A percentile compares a stretch with the other conserved stretches of the same genome.
phyloP scores from a whole-genome alignment of 805 yeast species.

The Metschnikowia drakensbergensis region DNA sequence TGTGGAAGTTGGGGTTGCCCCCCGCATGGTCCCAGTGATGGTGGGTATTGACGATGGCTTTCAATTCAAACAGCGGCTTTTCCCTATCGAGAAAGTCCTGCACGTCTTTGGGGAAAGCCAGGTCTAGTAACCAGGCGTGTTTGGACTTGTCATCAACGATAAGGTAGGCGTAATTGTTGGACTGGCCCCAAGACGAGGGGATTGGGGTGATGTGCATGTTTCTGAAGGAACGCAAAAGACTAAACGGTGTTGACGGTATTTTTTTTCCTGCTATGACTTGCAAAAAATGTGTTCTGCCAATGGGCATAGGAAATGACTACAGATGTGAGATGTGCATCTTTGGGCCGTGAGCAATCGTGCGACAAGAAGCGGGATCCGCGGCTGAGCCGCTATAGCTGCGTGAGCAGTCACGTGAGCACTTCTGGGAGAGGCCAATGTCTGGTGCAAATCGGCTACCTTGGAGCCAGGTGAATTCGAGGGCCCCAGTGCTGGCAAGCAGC shows the following conservation, averaged over 20 bases:
- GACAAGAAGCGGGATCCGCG: not conserved
- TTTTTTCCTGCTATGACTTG: not conserved
- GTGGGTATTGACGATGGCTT: constrained; percentile 88
- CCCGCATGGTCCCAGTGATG: constrained; percentile 96
- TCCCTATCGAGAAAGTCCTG: constrained; percentile 41
- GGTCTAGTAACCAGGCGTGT: constrained; percentile 83
- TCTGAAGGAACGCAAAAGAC: constrained; percentile 1
- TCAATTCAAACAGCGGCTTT: constrained; percentile 46
- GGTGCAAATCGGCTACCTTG: not conserved
- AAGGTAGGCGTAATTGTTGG: constrained; percentile 87
- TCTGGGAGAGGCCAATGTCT: not conserved
- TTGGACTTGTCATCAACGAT: constrained; percentile 62
- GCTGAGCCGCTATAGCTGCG: not conserved
- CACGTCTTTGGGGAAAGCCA: constrained; percentile 78
- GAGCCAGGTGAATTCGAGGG: no score
- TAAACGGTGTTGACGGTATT: not conserved
- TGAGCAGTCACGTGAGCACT: not conserved
- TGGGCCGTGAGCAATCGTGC: constrained; percentile 4
- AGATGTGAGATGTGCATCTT: not conserved
- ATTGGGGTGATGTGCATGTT: constrained; percentile 77
- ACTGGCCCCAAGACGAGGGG: constrained; percentile 93
- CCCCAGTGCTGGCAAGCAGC: no score
- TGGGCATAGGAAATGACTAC: constrained; percentile 2
- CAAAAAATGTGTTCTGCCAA: constrained; percentile 2
- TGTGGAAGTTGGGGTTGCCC: constrained; percentile 58